phyloP scores from a whole-genome alignment of 352 stramenopile species.

The Thraustochytrium aureum region DNA sequence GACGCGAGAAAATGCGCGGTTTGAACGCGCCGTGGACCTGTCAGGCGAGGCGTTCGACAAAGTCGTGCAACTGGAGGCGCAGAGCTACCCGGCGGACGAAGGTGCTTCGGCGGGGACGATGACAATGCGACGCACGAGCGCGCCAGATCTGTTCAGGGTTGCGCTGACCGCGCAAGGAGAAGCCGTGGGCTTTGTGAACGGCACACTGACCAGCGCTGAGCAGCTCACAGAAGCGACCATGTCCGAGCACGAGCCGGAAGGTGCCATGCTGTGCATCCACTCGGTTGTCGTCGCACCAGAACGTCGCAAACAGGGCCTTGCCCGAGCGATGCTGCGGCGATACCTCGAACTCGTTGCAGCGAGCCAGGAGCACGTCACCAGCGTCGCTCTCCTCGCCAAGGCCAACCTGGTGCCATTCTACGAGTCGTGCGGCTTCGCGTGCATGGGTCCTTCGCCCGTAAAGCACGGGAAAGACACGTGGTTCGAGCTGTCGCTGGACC shows the following conservation, averaged over 20 bases:
- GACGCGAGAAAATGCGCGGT: too few relatives aligned
- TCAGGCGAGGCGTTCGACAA: too few relatives aligned
- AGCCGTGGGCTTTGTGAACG: conserved; percentile 78
- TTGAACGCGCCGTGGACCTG: too few relatives aligned
- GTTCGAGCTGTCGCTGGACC: conserved; percentile 65
- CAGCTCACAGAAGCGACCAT: conserved; percentile 72
- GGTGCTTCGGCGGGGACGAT: conserved; percentile 72
- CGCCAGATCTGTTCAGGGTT: conserved; percentile 70
- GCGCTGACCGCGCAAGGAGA: conserved; percentile 44
- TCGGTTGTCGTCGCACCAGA: conserved; percentile 72
- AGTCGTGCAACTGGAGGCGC: conserved; percentile 37
- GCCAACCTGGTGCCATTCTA: conserved; percentile 78
- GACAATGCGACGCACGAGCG: conserved; percentile 75
- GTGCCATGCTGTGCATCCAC: conserved; percentile 79
- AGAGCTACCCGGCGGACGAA: conserved; percentile 75
- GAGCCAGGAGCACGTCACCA: conserved; percentile 61
- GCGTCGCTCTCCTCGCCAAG: conserved; percentile 77
- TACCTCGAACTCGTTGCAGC: conserved; percentile 67
- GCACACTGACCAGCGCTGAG: conserved; percentile 60
- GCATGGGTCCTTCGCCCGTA: conserved; percentile 68
- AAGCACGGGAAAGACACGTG: conserved; percentile 75
- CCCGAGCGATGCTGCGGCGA: conserved; percentile 70
- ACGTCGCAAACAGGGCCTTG: conserved; percentile 71
- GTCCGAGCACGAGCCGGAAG: conserved; percentile 69
- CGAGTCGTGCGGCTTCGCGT: conserved; percentile 71